phyloP scores from a whole-genome alignment of 192 early-diverging fungal species.

The Umbelopsis vinacea region DNA sequence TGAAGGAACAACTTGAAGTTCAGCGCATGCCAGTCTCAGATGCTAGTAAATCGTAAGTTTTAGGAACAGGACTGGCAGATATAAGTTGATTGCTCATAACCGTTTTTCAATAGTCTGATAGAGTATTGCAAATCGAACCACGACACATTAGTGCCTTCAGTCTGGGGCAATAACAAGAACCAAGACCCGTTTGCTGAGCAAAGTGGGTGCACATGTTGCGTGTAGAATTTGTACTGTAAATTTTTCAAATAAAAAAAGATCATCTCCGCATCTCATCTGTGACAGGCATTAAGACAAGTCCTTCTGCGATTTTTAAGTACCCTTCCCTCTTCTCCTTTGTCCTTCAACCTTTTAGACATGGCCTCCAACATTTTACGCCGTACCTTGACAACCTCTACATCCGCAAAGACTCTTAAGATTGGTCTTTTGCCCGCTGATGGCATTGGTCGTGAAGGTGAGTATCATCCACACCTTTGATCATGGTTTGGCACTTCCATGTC shows the following conservation, averaged over 20 bases:
- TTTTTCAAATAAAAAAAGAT: neutral
- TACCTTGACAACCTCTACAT: conserved; percentile 40
- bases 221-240: neutral
- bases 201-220: conserved; percentile 11
- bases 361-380: conserved; percentile 41
- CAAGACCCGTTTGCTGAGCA: conserved; percentile 33
- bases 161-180: conserved; percentile 31
- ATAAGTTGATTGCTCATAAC: neutral
- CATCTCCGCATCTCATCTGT: conserved; percentile 25
- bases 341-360: conserved; percentile 28
- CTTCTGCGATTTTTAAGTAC: neutral
- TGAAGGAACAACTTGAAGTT: conserved; percentile 80
- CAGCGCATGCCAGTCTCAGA: conserved; percentile 77
- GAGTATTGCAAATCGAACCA: conserved; percentile 33
- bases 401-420: conserved; percentile 66
- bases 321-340: conserved; percentile 10
- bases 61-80: neutral
- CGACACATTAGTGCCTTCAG: conserved; percentile 34
- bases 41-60: conserved; percentile 55
- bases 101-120: conserved; percentile 25
- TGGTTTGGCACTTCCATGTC: neutral
- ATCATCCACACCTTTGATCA: neutral
- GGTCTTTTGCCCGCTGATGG: conserved; percentile 97
- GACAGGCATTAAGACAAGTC: neutral
- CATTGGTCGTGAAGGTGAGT: conserved; percentile 91